Percentiles rank a stretch among this genome's conserved stretches.
phyloP scores from a whole-genome alignment of 805 yeast genomes.

The Peterozyma toletana region DNA sequence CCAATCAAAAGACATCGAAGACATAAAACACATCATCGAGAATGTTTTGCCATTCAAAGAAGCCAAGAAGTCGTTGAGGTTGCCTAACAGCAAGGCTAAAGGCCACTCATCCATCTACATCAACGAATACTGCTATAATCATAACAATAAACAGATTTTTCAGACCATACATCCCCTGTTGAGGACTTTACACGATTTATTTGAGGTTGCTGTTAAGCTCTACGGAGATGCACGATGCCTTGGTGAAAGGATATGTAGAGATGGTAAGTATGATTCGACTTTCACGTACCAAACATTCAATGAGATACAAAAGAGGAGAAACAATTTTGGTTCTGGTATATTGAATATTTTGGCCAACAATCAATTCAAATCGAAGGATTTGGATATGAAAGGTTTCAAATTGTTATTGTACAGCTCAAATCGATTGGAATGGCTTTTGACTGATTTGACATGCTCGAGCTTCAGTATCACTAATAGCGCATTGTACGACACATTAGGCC shows the following conservation, averaged over 20 bases:
- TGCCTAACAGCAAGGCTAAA: not conserved
- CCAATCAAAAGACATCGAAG: constrained; percentile 1
- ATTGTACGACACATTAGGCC: constrained; percentile 51
- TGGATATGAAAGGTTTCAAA: constrained; percentile 25
- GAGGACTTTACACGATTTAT: constrained; percentile 36
- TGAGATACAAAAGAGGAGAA: constrained; percentile 8
- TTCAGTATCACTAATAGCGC: constrained; percentile 49
- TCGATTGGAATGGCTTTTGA: constrained; percentile 59
- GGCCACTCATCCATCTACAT: constrained; percentile 6
- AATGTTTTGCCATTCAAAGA: constrained; percentile 4
- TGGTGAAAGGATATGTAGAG: constrained; percentile 32
- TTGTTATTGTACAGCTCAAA: constrained; percentile 52
- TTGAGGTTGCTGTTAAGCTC: constrained; percentile 30
- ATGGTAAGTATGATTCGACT: constrained; percentile 7
- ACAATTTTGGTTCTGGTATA: constrained; percentile 16
- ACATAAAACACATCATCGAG: not conserved
- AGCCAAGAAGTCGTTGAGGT: not conserved
- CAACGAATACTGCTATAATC: not conserved
- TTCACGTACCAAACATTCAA: constrained; percentile 4
- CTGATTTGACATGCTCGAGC: constrained; percentile 61
- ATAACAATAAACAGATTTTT: constrained; percentile 1
- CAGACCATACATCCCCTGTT: constrained; percentile 28
- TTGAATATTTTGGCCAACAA: constrained; percentile 15
- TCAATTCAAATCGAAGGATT: constrained; percentile 2
- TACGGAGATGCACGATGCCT: constrained; percentile 33